Evolutionary conservation across 1,284 basidiomycete species (phyloP).

Genomic region (Ustilago crameri): DNA sequence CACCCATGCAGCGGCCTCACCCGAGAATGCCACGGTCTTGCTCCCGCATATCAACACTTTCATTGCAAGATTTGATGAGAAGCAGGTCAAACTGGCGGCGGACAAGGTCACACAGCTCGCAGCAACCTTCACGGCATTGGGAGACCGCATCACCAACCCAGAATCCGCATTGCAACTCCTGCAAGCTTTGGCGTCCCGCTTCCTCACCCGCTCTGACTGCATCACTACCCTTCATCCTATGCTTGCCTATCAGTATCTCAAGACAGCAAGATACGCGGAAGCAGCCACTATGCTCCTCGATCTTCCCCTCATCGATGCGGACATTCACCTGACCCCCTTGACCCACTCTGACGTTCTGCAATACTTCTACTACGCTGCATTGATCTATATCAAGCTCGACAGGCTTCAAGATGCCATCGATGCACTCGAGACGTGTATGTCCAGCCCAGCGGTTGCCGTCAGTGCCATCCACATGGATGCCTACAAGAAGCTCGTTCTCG

Average conservation of each 20-base stretch:
- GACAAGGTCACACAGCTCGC: slow-evolving; percentile 39
- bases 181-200: slow-evolving; percentile 23
- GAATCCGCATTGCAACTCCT: slow-evolving; percentile 28
- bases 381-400: slow-evolving; percentile 49
- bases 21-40: slow-evolving; percentile 14
- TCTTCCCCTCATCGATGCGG: slow-evolving; percentile 40
- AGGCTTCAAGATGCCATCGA: slow-evolving; percentile 47
- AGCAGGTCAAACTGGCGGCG: slow-evolving; percentile 27
- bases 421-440: slow-evolving; percentile 71
- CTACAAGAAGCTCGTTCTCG: slow-evolving; percentile 80
- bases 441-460: slow-evolving; percentile 76
- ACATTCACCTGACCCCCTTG: slow-evolving; percentile 32
- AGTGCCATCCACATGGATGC: slow-evolving; percentile 83
- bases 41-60: slow-evolving; percentile 33
- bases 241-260: slow-evolving; percentile 54
- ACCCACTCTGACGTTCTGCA: slow-evolving; percentile 52
- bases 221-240: slow-evolving; percentile 50
- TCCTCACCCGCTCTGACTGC: slow-evolving; percentile 27
- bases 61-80: slow-evolving; percentile 17
- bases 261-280: slow-evolving; percentile 40
- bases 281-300: slow-evolving; percentile 48
- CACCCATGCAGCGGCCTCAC: slow-evolving; percentile 9
- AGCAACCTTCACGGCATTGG: slow-evolving; percentile 13
- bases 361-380: slow-evolving; percentile 59
- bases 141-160: slow-evolving; percentile 20